These are phyloP conservation scores for Gaeumannomyces tritici DNA, from an alignment of 2,329 filamentous ascomycete species.

Conservation along the genomic window DNA sequence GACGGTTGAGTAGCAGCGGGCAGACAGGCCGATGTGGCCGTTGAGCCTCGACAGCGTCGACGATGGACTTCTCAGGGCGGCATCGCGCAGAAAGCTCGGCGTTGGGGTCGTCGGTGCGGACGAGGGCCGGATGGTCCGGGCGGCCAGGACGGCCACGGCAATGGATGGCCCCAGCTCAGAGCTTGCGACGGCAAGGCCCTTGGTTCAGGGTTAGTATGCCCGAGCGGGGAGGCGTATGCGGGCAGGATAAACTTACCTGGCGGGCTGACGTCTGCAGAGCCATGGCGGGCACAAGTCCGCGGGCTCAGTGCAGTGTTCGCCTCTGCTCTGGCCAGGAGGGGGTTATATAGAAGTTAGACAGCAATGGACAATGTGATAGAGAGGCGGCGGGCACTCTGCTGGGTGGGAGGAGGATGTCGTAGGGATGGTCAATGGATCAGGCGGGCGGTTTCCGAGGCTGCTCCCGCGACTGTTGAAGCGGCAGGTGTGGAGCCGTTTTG, in stretches of 20 bases:
- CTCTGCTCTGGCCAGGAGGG: not conserved
- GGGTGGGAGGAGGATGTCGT: not conserved
- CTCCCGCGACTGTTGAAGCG: not conserved
- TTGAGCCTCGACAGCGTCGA: conserved; percentile 1
- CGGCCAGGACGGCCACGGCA: conserved; percentile 25
- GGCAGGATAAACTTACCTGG: not conserved
- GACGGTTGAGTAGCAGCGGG: not conserved
- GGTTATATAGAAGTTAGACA: not conserved
- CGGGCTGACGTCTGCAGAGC: not conserved
- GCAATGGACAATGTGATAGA: not conserved
- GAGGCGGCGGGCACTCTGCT: not conserved
- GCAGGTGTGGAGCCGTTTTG: not conserved
- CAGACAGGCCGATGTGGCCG: not conserved
- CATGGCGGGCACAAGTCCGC: not conserved
- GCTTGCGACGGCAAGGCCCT: conserved; percentile 32
- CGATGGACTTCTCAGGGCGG: conserved; percentile 1
- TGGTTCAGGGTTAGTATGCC: conserved; percentile 3
- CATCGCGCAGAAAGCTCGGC: conserved; percentile 1
- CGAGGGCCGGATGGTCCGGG: conserved; percentile 19
- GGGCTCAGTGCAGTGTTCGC: not conserved
- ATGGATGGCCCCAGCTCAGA: conserved; percentile 37
- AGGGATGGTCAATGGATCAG: no score
- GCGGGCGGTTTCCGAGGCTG: not conserved
- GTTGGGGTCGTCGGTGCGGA: not conserved
- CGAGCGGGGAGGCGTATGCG: not conserved